A percentile compares a stretch with the other conserved stretches of the same genome.
Evolutionary conservation across 169 alveolate genomes (phyloP).

Genomic region (Plasmodium gallinaceum): DNA sequence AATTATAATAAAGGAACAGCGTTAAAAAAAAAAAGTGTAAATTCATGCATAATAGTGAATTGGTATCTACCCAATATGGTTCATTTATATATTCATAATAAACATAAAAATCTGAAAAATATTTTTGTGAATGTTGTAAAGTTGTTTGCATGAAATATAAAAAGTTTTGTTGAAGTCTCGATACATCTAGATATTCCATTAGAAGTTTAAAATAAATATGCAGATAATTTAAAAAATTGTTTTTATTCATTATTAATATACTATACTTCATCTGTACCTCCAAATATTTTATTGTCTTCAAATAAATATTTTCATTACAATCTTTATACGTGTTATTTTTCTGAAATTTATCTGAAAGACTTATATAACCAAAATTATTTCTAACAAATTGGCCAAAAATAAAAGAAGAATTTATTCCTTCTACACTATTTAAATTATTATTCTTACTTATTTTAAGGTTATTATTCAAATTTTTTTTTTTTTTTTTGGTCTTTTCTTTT

Average conservation of each 20-base stretch:
- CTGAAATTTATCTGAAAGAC: too few species aligned
- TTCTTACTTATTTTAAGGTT: too few species aligned
- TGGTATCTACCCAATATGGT: constrained; percentile 55
- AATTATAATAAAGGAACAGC: constrained; percentile 31
- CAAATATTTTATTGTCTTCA: constrained; percentile 47
- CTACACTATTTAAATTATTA: too few species aligned
- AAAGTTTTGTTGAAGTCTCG: constrained; percentile 36
- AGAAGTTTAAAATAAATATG: constrained; percentile 25
- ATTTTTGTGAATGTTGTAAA: constrained; percentile 29
- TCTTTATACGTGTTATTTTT: background rate
- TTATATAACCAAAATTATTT: too few species aligned
- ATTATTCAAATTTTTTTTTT: too few species aligned
- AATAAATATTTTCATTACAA: constrained; percentile 6
- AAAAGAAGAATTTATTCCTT: too few species aligned
- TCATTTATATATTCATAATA: background rate
- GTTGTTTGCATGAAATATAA: constrained; percentile 29
- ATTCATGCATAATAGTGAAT: constrained; percentile 35
- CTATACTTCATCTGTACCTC: constrained; percentile 57
- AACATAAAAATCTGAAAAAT: constrained; percentile 27
- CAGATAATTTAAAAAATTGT: constrained; percentile 26
- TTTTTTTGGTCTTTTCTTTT: too few species aligned
- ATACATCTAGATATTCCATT: constrained; percentile 23
- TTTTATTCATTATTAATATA: constrained; percentile 58
- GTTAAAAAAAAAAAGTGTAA: constrained; percentile 42
- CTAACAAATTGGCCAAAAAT: too few species aligned